phyloP scores from a whole-genome alignment of 441 rosid species.

The Adansonia madagascariensis region DNA sequence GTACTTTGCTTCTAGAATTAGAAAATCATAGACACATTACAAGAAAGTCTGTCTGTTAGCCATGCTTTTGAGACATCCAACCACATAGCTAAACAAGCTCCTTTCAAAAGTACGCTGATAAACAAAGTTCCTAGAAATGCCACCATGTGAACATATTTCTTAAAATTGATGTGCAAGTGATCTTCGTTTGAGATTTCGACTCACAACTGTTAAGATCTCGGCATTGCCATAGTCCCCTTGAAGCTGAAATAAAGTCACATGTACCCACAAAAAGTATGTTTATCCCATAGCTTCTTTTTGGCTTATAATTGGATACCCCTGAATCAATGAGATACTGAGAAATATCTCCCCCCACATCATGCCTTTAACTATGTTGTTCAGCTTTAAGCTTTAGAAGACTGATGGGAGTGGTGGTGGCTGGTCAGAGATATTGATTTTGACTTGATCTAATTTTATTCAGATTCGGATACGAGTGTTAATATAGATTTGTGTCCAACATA shows the following conservation, averaged over 20 bases:
- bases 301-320: neutral
- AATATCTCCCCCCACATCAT: neutral
- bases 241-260: conserved; percentile 19
- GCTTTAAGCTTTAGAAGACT: conserved; percentile 12
- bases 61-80: conserved; percentile 12
- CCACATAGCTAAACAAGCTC: conserved; percentile 5
- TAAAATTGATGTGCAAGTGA: neutral
- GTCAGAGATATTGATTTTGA: neutral
- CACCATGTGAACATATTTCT: conserved; percentile 20
- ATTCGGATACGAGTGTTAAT: no score
- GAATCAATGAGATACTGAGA: neutral
- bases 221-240: conserved; percentile 16
- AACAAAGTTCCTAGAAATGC: conserved; percentile 18
- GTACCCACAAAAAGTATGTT: conserved; percentile 7
- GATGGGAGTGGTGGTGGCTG: neutral
- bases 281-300: conserved; percentile 18
- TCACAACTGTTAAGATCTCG: conserved; percentile 12
- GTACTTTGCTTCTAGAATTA: conserved; percentile 8
- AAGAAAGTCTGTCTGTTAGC: conserved; percentile 22
- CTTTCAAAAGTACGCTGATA: neutral
- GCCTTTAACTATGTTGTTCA: conserved; percentile 12
- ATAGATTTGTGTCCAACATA: no score
- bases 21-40: neutral
- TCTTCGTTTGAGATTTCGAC: conserved; percentile 14
- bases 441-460: no score